Evolutionary conservation across 2,329 filamentous ascomycete genomes (phyloP).

Genomic region (Exophiala sp.): DNA sequence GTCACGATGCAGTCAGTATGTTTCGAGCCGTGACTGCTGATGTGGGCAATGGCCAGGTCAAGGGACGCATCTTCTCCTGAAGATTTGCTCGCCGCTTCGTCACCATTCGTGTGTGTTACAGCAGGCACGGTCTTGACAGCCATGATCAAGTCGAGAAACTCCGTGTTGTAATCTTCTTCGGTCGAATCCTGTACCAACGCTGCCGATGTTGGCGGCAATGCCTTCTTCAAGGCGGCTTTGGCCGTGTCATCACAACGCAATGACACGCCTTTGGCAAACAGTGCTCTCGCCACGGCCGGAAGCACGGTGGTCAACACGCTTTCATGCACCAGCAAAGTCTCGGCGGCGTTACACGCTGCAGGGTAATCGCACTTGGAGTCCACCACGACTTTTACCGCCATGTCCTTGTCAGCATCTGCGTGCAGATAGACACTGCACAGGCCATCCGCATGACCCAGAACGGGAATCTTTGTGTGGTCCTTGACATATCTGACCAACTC

Average conservation of each 20-base stretch:
- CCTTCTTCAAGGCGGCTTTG: constrained; percentile 59
- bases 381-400: constrained; percentile 72
- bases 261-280: constrained; percentile 72
- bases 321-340: constrained; percentile 83
- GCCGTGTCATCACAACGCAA: constrained; percentile 73
- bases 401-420: constrained; percentile 66
- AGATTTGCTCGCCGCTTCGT: neutral
- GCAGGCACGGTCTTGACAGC: constrained; percentile 73
- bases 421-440: constrained; percentile 86
- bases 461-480: constrained; percentile 84
- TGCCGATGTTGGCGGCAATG: constrained; percentile 42
- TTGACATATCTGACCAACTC: constrained; percentile 90
- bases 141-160: constrained; percentile 80
- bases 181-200: constrained; percentile 61
- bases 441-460: constrained; percentile 93
- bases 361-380: constrained; percentile 95
- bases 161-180: constrained; percentile 75
- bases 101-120: neutral
- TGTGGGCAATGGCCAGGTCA: constrained; percentile 74
- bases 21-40: constrained; percentile 87
- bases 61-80: constrained; percentile 40
- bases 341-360: constrained; percentile 91
- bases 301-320: constrained; percentile 64
- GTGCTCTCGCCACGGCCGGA: constrained; percentile 67
- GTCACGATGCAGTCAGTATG: constrained; percentile 94